phyloP scores from a whole-genome alignment of 768 basidiomycete species.

The Phaeolepiota aurea region DNA sequence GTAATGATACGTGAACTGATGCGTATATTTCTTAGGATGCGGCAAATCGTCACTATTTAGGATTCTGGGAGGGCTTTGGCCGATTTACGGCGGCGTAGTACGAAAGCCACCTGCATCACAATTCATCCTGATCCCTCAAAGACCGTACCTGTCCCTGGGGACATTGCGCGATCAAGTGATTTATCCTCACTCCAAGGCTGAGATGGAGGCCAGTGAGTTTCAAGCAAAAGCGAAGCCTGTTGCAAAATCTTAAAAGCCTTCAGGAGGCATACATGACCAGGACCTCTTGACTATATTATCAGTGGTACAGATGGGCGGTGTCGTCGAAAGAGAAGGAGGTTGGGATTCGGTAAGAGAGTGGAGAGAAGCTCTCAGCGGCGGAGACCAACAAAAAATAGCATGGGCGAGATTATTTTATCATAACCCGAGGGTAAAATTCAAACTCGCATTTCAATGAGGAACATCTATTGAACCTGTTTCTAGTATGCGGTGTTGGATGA shows the following conservation, averaged over 20 bases:
- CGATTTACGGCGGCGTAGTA: constrained; percentile 73
- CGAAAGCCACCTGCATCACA: constrained; percentile 82
- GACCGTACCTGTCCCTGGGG: constrained; percentile 90
- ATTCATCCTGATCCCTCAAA: constrained; percentile 93
- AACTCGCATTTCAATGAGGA: constrained; percentile 1
- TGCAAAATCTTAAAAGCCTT: not conserved
- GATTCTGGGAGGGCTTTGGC: constrained; percentile 96
- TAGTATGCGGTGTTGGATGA: constrained; percentile 97
- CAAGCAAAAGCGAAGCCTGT: not conserved
- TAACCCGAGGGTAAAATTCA: constrained; percentile 64
- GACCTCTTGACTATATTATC: constrained; percentile 66
- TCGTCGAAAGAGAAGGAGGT: constrained; percentile 94
- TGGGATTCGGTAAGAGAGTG: constrained; percentile 89
- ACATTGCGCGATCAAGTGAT: constrained; percentile 95
- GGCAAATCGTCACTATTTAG: constrained; percentile 91
- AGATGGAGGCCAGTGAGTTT: constrained; percentile 70
- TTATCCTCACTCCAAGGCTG: constrained; percentile 78
- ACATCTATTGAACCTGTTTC: too few species aligned
- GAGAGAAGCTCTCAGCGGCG: constrained; percentile 89
- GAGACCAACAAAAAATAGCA: constrained; percentile 95
- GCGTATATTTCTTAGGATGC: constrained; percentile 40
- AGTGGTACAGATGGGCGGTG: constrained; percentile 74
- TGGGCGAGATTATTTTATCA: constrained; percentile 98
- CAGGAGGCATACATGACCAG: constrained; percentile 66
- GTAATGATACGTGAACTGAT: not conserved